These are phyloP conservation scores for Phytophthora pluvialis DNA, from an alignment of 352 stramenopile genomes.

Conservation along the genomic window DNA sequence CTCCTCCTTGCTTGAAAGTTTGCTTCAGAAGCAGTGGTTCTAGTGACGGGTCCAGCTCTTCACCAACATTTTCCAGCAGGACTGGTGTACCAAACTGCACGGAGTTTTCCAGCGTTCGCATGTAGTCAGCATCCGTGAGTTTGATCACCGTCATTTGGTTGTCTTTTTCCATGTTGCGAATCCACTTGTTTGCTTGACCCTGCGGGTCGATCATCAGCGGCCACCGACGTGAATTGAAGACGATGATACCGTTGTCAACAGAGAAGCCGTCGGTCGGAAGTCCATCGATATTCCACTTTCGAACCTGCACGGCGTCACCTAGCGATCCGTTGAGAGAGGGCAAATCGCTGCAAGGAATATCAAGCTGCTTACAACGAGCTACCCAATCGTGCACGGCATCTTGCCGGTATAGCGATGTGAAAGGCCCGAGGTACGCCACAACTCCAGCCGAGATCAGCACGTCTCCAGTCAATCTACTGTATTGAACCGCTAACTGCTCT, in stretches of 20 bases:
- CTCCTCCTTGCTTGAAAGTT: slow-evolving; percentile 94
- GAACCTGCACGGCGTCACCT: slow-evolving; percentile 91
- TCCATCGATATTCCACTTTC: slow-evolving; percentile 96
- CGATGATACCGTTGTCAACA: slow-evolving; percentile 95
- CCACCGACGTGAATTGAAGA: slow-evolving; percentile 95
- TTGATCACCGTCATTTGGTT: slow-evolving; percentile 94
- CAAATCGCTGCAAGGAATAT: slow-evolving; percentile 85
- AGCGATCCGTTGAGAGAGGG: slow-evolving; percentile 90
- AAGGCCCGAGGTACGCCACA: slow-evolving; percentile 94
- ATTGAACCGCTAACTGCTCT: slow-evolving; percentile 78
- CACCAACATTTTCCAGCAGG: slow-evolving; percentile 92
- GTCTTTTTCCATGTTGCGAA: slow-evolving; percentile 94
- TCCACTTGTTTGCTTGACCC: slow-evolving; percentile 96
- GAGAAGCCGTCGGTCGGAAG: slow-evolving; percentile 94
- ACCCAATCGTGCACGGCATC: slow-evolving; percentile 87
- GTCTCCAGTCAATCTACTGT: slow-evolving; percentile 92
- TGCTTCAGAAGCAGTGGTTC: slow-evolving; percentile 94
- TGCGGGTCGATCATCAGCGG: slow-evolving; percentile 96
- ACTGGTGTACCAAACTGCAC: slow-evolving; percentile 94
- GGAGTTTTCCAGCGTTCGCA: slow-evolving; percentile 92
- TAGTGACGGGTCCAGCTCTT: slow-evolving; percentile 93
- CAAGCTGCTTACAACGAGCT: slow-evolving; percentile 69
- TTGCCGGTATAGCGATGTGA: slow-evolving; percentile 90
- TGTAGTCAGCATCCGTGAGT: slow-evolving; percentile 93
- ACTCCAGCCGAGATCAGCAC: slow-evolving; percentile 92